Conservation (phyloP, 169 alveolate genomes). For the Plasmodium fragile region DNA sequence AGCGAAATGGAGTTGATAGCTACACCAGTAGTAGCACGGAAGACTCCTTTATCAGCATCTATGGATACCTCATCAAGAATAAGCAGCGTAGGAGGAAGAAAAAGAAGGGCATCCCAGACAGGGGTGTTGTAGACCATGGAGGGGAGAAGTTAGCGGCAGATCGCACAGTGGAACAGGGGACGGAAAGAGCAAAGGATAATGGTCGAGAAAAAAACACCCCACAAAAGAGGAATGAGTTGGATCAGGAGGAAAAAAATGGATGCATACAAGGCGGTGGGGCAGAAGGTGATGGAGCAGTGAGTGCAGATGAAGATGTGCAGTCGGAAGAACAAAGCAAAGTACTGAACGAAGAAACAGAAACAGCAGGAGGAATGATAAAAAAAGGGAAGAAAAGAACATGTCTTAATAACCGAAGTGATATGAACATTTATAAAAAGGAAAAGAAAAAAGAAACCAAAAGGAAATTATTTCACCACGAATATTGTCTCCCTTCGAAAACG, state of each 20-base stretch:
- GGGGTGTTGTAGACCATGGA: not conserved
- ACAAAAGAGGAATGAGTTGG: not conserved
- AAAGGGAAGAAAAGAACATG: not conserved
- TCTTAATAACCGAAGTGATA: conserved; percentile 24
- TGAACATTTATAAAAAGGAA: conserved; percentile 56
- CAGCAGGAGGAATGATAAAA: not conserved
- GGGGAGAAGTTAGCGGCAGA: not conserved
- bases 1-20: not conserved
- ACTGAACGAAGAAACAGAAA: not conserved
- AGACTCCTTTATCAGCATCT: conserved; percentile 58
- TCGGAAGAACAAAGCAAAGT: not conserved
- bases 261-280: not conserved
- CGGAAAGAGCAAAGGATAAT: not conserved
- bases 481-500: conserved; percentile 70
- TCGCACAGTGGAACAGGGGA: too few species aligned
- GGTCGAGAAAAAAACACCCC: not conserved
- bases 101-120: conserved; percentile 1
- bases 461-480: conserved; percentile 26
- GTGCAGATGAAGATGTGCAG: not conserved
- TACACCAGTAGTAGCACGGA: conserved; percentile 25
- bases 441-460: conserved; percentile 33
- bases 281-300: not conserved
- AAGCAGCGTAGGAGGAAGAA: not conserved
- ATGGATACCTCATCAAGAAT: conserved; percentile 55
- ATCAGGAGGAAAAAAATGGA: not conserved